A percentile compares a stretch with the other conserved stretches of the same genome.
These are phyloP conservation scores for Schizopora paradoxa DNA, from an alignment of 1,284 basidiomycete species.

Conservation along the genomic window DNA sequence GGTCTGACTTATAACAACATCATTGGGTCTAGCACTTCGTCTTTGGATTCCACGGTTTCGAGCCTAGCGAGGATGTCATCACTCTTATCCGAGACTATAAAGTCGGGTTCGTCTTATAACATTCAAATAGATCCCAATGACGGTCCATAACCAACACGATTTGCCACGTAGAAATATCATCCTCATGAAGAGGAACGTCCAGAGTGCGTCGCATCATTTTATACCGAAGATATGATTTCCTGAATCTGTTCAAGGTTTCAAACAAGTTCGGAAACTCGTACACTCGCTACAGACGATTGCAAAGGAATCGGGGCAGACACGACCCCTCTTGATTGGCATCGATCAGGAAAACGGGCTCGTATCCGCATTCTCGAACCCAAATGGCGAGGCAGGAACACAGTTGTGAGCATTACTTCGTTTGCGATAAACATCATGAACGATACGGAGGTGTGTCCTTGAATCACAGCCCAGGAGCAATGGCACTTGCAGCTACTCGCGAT, in stretches of 20 bases:
- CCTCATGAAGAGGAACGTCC: conserved; percentile 62
- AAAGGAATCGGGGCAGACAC: conserved; percentile 47
- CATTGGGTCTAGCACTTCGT: conserved; percentile 53
- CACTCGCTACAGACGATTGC: conserved; percentile 49
- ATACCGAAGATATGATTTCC: conserved; percentile 1
- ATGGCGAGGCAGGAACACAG: conserved; percentile 48
- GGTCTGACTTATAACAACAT: not conserved
- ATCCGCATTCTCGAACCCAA: conserved; percentile 48
- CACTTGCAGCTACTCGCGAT: conserved; percentile 51
- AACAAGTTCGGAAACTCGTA: conserved; percentile 45
- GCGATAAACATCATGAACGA: no score
- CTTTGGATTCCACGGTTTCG: conserved; percentile 58
- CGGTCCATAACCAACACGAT: not conserved
- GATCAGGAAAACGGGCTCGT: conserved; percentile 72
- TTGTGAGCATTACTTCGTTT: conserved; percentile 49
- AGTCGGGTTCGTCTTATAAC: conserved; percentile 40
- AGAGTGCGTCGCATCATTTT: conserved; percentile 32
- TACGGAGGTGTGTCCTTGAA: no score
- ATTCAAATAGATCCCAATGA: not conserved
- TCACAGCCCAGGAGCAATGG: conserved; percentile 66
- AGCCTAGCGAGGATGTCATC: conserved; percentile 47
- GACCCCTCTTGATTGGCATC: conserved; percentile 58
- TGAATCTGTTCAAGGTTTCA: conserved; percentile 34
- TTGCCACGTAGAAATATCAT: conserved; percentile 42
- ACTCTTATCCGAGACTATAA: conserved; percentile 56